Base-by-base conservation (phyloP, 192 early-diverging fungal genomes). In the Coemansia sp. region DNA sequence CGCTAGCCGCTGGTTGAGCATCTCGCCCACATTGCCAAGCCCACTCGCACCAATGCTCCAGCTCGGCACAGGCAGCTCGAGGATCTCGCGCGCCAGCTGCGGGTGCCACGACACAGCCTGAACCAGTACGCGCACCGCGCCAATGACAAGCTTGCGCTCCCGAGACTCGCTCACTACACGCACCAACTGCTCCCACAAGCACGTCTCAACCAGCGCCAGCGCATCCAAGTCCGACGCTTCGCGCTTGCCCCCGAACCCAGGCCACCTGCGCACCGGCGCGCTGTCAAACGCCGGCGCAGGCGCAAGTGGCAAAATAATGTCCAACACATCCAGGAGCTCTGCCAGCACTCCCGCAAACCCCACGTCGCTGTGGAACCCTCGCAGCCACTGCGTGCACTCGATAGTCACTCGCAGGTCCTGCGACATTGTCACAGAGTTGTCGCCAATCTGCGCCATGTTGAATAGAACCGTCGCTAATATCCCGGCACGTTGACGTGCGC, bases 91-190 rank as follows among this genome's bases (percentile, higher is more conserved):
- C 34, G 76, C 76, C 48, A 80, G 52, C 63, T 80, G 76, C 50
- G 76, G 76, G 39, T 80, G 76, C 67, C 76, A 80, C 14, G 76
- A 39, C 8, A 80, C 52, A 8, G 71, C 53, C 56, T 80, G 76
- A 27, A 70, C 70, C 67, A 80, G 53, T 1, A 80, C 56, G 5
- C 76, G 60, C 56, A 67, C 8, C 5, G 76, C 66, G 22, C 76
- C 76, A 6, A 80, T 12, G 0, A 79, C 76, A 12, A 72, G 63
- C 35, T 64, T 60, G 26, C 70, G 70, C 58, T 79, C 76, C 1
- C 48, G 41, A 39, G 76, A 79, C 33, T 26, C 24, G 21, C 60
- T 42, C 63, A 70, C 29, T 9, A 73, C 18, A 2, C 66, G 67
- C 33, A 79, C 66, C 19, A 79, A 70, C 66, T 79, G 67, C 34